These are phyloP conservation scores for Monilinia aucupariae DNA, from an alignment of 2,329 filamentous ascomycete genomes.

Conservation along the genomic window DNA sequence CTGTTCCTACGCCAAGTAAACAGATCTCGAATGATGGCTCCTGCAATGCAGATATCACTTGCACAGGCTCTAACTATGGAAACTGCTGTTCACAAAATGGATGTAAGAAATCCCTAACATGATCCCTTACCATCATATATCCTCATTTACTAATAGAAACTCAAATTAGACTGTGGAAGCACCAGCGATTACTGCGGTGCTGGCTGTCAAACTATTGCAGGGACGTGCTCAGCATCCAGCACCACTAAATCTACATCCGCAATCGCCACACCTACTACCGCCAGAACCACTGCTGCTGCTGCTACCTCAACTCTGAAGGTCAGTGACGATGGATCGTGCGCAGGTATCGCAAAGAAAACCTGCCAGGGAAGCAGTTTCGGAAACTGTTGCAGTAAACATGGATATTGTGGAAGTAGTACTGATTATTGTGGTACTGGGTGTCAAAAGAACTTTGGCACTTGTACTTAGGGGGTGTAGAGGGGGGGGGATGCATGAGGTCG, in stretches of 20 bases:
- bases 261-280: neutral
- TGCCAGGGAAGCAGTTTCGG: constrained; percentile 23
- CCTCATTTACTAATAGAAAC: neutral
- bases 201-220: constrained; percentile 29
- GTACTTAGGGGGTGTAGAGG: neutral
- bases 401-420: constrained; percentile 16
- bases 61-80: constrained; percentile 26
- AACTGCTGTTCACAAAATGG: constrained; percentile 34
- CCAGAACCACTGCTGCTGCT: neutral
- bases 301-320: constrained; percentile 6
- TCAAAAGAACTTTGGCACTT: constrained; percentile 10
- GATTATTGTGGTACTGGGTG: constrained; percentile 15
- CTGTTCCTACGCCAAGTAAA: constrained; percentile 10
- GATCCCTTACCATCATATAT: neutral
- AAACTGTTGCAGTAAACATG: constrained; percentile 22
- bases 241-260: constrained; percentile 2
- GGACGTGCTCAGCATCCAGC: constrained; percentile 15
- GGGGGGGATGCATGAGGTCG: neutral
- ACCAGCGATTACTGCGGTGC: constrained; percentile 33
- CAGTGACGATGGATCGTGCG: constrained; percentile 20
- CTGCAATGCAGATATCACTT: constrained; percentile 25
- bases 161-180: constrained; percentile 26
- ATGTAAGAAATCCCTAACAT: constrained; percentile 20
- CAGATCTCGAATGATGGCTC: constrained; percentile 23
- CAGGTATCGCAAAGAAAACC: constrained; percentile 13